Evolutionary conservation across 192 early-diverging fungal species (phyloP).

Genomic region (Podila horticola): DNA sequence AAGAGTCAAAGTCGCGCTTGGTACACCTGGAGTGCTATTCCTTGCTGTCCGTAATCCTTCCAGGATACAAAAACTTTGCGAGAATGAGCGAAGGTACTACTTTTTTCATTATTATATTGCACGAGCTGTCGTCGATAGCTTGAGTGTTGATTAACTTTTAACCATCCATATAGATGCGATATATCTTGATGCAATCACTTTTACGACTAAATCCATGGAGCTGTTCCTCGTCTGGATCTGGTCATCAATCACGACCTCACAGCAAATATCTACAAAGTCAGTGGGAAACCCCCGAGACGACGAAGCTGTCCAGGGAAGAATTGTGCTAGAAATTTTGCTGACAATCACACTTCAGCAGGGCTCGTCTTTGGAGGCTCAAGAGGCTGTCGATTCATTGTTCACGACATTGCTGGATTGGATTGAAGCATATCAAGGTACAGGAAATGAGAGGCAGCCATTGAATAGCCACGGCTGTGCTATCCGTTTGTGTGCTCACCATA

Average conservation of each 20-base stretch:
- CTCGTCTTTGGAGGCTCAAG: neutral
- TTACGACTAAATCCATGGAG: conserved; percentile 25
- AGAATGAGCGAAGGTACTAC: neutral
- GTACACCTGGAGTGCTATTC: conserved; percentile 27
- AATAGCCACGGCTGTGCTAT: too few relatives aligned
- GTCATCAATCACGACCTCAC: neutral
- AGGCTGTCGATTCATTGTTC: conserved; percentile 8
- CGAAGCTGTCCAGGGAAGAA: conserved; percentile 8
- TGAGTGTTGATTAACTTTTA: neutral
- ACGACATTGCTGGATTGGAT: conserved; percentile 27
- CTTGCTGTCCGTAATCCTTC: conserved; percentile 16
- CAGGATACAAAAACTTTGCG: conserved; percentile 3
- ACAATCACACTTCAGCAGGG: conserved; percentile 15
- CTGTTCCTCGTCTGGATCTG: conserved; percentile 21
- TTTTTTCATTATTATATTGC: neutral
- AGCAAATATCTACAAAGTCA: neutral
- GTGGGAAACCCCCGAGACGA: neutral
- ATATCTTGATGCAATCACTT: conserved; percentile 1
- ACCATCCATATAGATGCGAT: neutral
- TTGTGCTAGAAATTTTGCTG: conserved; percentile 15
- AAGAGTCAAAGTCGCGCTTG: conserved; percentile 1
- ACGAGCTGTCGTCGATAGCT: neutral
- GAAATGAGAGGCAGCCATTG: neutral
- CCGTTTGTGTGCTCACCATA: too few relatives aligned
- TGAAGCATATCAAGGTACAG: conserved; percentile 18